Percentiles rank a stretch among this genome's conserved stretches.
Evolutionary conservation across 2,329 filamentous ascomycete genomes (phyloP).

Genomic region (Coniella vitis): DNA sequence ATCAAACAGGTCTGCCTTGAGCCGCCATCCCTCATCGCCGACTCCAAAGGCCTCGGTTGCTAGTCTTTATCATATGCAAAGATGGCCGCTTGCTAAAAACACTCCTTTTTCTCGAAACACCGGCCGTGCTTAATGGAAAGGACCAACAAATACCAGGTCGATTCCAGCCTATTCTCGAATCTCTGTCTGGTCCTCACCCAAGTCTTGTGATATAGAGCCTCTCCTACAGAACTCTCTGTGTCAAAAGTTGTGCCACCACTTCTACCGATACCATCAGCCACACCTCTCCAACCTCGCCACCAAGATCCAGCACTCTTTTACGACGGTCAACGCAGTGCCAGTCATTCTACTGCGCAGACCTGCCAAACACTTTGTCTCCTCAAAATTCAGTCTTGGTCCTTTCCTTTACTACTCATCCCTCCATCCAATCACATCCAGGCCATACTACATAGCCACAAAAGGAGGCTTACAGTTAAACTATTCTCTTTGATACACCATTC

Average conservation of each 20-base stretch:
- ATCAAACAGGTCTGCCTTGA: conserved; percentile 4
- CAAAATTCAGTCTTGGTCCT: no score
- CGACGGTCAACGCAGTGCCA: background rate
- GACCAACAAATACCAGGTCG: background rate
- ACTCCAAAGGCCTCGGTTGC: conserved; percentile 1
- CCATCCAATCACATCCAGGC: no score
- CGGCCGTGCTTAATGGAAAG: background rate
- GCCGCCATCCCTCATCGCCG: background rate
- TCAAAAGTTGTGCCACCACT: background rate
- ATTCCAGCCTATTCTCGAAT: background rate
- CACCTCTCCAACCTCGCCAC: background rate
- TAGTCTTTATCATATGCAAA: conserved; percentile 5
- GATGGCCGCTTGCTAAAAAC: conserved; percentile 4
- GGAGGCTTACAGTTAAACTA: no score
- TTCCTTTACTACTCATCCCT: no score
- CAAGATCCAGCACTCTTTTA: background rate
- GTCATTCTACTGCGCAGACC: background rate
- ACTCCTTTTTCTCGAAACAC: conserved; percentile 6
- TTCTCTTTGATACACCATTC: no score
- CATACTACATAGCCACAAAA: no score
- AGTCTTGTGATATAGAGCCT: background rate
- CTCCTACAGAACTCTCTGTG: background rate
- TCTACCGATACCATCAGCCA: background rate
- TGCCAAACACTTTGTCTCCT: background rate
- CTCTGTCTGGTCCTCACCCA: background rate